Conservation (phyloP, 2,329 filamentous ascomycete species). For the Fusarium transvaalense region DNA sequence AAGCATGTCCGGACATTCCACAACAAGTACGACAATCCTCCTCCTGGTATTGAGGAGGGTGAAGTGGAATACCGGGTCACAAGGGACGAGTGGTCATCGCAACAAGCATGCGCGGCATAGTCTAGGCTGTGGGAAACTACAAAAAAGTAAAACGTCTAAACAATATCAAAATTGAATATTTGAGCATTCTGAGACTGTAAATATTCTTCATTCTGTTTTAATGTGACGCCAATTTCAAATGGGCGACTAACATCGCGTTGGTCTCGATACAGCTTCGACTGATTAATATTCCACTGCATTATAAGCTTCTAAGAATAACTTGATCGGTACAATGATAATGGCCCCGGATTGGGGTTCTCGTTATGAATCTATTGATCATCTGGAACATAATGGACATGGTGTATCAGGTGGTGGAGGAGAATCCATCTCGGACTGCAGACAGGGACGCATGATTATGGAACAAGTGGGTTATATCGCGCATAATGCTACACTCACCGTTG, state of each 20-base stretch:
- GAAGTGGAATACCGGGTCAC: constrained; percentile 47
- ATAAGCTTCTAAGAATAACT: not conserved
- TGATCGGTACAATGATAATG: no score
- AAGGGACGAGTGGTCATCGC: constrained; percentile 37
- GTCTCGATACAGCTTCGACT: not conserved
- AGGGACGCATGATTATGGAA: constrained; percentile 16
- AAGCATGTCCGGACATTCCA: constrained; percentile 43
- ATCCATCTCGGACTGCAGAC: not conserved
- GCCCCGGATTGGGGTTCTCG: not conserved
- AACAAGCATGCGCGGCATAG: constrained; percentile 23
- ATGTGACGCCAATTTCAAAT: constrained; percentile 22
- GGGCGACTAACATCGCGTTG: no score
- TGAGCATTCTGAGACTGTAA: not conserved
- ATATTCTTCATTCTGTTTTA: not conserved
- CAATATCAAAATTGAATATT: not conserved
- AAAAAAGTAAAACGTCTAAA: not conserved
- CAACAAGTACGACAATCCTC: constrained; percentile 45
- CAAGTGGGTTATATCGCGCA: constrained; percentile 26
- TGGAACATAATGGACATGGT: not conserved
- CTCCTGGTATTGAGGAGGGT: constrained; percentile 46
- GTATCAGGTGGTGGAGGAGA: not conserved
- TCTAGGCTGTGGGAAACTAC: not conserved
- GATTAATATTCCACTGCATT: not conserved
- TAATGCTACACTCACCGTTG: not conserved
- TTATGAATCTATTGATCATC: not conserved